Evolutionary conservation across 176 grass and related monocot species (phyloP), one percentile per base, ranked within the genome.

Genomic region (Lolium rigidum): DNA sequence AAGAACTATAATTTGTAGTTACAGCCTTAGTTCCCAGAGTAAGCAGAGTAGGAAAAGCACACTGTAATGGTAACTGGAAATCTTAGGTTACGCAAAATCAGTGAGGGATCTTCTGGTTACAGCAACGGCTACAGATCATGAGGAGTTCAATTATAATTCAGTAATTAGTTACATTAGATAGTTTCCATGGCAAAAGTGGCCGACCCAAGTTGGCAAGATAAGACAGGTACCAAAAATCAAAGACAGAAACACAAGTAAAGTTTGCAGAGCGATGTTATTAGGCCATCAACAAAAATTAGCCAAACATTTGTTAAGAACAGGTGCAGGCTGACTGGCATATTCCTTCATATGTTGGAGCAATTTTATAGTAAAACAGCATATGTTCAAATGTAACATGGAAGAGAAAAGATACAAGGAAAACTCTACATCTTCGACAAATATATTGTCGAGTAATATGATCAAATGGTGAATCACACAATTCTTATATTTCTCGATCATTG

Each of bases 161-260:
- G 24, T 18, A 70, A 4, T 46, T 35, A 5, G 46, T 69, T 17
- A 14, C n/a, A 71, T 35, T 15, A 13, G 4, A 71, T 5, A 49
- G 44, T 37, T 58, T 70, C 7, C 7, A 15, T 80, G 13, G 7
- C 16, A 2, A 10, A 22, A 80, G 24, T 37, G 54, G 18, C 41
- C 1, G 14, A 24, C 38, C 14, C 11, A 55, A 22, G 58, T 47
- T 70, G 73, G 48, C 6, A 63, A 52, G 3, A 80, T 25, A 59
- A 80, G 31, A 82, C 7, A 37, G 13, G 24, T 4, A 71, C 11
- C 64, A 59, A 73, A 71, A 80, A 73, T 35, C 4, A n/a, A 79
- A 86, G 21, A 14, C 18, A 14, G 5, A 43, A 57, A 69, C 17
- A 67, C 6, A 8, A 78, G 26, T 28, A 28, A 28, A 28, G n/a